Percentiles rank a stretch among this genome's conserved stretches.
Evolutionary conservation across 257 asterid species (phyloP).

Genomic region (Capsicum rhomboideum): DNA sequence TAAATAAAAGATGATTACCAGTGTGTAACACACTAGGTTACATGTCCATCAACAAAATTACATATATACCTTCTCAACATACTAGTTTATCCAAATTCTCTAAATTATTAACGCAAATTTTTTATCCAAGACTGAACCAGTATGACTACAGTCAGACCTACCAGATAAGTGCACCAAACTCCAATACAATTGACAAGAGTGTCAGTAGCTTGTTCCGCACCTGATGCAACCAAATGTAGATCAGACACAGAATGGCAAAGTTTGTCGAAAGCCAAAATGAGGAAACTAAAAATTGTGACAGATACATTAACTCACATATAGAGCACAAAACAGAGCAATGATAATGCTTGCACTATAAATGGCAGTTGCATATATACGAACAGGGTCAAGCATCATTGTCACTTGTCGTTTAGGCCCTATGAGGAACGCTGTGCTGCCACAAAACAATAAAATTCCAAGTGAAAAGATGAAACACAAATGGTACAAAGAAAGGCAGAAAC

Average conservation of each 20-base stretch:
- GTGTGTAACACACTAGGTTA: neutral
- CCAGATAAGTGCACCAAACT: conserved; percentile 95
- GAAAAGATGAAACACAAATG: conserved; percentile 13
- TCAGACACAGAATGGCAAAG: neutral
- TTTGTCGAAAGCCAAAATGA: neutral
- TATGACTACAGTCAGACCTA: conserved; percentile 3
- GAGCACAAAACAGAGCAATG: conserved; percentile 81
- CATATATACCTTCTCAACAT: neutral
- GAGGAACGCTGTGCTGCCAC: conserved; percentile 98
- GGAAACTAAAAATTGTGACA: conserved; percentile 3
- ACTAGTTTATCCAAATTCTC: neutral
- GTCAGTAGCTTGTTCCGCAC: conserved; percentile 87
- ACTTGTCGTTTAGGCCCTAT: conserved; percentile 96
- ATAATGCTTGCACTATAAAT: conserved; percentile 89
- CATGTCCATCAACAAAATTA: neutral
- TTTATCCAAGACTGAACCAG: neutral
- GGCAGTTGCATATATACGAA: conserved; percentile 93
- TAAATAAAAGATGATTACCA: neutral
- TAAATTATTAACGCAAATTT: neutral
- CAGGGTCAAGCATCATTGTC: conserved; percentile 97
- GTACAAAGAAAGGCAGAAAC: neutral
- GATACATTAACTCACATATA: conserved; percentile 63
- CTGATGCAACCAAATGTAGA: conserved; percentile 25
- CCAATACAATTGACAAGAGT: conserved; percentile 65
- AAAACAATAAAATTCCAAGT: conserved; percentile 16